A percentile compares a stretch with the other conserved stretches of the same genome.
phyloP scores from a whole-genome alignment of 495 filamentous ascomycete species.

The Penicillium parvum region DNA sequence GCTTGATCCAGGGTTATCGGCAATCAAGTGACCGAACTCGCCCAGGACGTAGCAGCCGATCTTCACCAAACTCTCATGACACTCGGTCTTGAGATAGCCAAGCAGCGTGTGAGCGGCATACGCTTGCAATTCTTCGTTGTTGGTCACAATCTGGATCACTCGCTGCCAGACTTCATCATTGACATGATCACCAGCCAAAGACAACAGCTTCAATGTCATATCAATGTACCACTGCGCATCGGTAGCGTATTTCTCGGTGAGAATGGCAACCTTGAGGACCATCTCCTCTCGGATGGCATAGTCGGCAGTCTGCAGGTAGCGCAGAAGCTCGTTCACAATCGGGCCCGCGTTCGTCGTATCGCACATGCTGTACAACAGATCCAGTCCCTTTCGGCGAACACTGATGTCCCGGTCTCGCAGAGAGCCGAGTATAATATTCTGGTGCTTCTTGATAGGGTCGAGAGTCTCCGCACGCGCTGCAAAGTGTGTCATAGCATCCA shows the following conservation, averaged over 20 bases:
- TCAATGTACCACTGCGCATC: slow-evolving; percentile 99
- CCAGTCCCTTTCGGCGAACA: slow-evolving; percentile 90
- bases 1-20: slow-evolving; percentile 88
- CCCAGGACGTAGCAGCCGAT: slow-evolving; percentile 95
- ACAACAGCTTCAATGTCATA: slow-evolving; percentile 89
- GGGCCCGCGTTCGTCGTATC: slow-evolving; percentile 85
- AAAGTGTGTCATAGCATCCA: slow-evolving; percentile 98
- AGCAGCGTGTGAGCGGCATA: slow-evolving; percentile 93
- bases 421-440: slow-evolving; percentile 89
- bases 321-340: slow-evolving; percentile 89
- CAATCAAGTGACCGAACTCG: slow-evolving; percentile 96
- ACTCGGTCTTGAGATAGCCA: slow-evolving; percentile 84
- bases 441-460: slow-evolving; percentile 97
- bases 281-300: slow-evolving; percentile 98
- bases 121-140: slow-evolving; percentile 96
- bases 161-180: slow-evolving; percentile 99
- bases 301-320: slow-evolving; percentile 93
- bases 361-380: slow-evolving; percentile 99
- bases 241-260: slow-evolving; percentile 97
- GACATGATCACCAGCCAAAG: slow-evolving; percentile 96
- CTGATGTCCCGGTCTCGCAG: slow-evolving; percentile 96
- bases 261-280: slow-evolving; percentile 97
- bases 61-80: slow-evolving; percentile 95
- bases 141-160: slow-evolving; percentile 98
- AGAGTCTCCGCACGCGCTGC: slow-evolving; percentile 91